phyloP scores from a whole-genome alignment of 768 basidiomycete genomes.

The Pulveroboletus sp. region DNA sequence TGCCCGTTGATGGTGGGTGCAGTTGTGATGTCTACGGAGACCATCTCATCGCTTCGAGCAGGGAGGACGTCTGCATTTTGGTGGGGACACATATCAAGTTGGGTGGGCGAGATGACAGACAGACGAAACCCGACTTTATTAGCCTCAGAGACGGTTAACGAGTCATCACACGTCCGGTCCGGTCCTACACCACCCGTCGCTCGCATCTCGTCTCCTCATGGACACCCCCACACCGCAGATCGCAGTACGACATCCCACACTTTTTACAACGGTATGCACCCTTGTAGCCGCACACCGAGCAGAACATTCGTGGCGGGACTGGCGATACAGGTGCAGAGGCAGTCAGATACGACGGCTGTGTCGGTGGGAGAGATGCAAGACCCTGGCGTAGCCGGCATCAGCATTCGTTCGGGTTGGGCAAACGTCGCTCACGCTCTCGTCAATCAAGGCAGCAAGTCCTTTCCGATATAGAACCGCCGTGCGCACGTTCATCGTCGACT shows the following conservation, averaged over 20 bases:
- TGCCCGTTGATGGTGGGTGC: constrained; percentile 39
- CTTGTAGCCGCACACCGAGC: constrained; percentile 86
- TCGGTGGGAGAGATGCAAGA: constrained; percentile 47
- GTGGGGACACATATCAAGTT: constrained; percentile 45
- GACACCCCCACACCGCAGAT: constrained; percentile 62
- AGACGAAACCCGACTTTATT: neutral
- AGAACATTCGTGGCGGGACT: constrained; percentile 67
- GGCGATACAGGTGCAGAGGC: constrained; percentile 54
- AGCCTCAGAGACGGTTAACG: neutral
- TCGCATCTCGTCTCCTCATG: constrained; percentile 84
- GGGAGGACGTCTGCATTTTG: constrained; percentile 46
- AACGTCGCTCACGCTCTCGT: constrained; percentile 66
- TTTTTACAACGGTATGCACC: constrained; percentile 73
- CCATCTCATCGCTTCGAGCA: constrained; percentile 56
- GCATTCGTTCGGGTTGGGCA: neutral
- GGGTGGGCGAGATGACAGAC: neutral
- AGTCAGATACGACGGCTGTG: constrained; percentile 66
- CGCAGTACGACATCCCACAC: constrained; percentile 76
- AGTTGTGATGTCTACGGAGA: constrained; percentile 45
- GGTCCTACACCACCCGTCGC: constrained; percentile 51
- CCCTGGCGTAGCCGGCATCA: constrained; percentile 39
- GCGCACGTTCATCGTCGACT: constrained; percentile 76
- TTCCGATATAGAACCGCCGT: constrained; percentile 81
- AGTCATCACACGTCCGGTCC: constrained; percentile 11
- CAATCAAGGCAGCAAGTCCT: constrained; percentile 64